Conservation (phyloP, 1,284 basidiomycete species). For the Volvariella surrecta region DNA sequence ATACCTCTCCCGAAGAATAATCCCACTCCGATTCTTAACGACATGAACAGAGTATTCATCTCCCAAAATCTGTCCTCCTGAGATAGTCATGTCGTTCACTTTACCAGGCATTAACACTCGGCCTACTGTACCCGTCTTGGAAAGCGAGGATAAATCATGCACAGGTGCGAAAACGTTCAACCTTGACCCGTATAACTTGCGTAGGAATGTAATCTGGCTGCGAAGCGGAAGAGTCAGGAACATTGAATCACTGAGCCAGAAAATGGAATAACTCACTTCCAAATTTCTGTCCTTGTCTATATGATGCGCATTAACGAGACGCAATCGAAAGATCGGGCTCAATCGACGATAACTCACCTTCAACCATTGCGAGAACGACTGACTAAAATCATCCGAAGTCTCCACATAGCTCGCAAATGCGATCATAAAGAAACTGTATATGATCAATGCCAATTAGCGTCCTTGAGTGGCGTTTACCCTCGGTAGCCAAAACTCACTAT, state of each 20-base stretch:
- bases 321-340: background rate
- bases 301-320: slow-evolving; percentile 5
- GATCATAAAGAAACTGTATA: slow-evolving; percentile 82
- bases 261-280: slow-evolving; percentile 58
- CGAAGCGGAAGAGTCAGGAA: slow-evolving; percentile 1
- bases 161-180: slow-evolving; percentile 86
- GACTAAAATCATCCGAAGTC: slow-evolving; percentile 51
- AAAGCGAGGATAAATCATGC: slow-evolving; percentile 76
- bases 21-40: slow-evolving; percentile 87
- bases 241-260: slow-evolving; percentile 4
- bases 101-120: slow-evolving; percentile 52
- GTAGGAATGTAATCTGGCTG: slow-evolving; percentile 81
- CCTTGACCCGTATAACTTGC: slow-evolving; percentile 69
- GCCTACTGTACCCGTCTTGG: slow-evolving; percentile 51
- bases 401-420: slow-evolving; percentile 92
- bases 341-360: slow-evolving; percentile 37
- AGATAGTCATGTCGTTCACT: slow-evolving; percentile 69
- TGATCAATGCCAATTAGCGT: slow-evolving; percentile 1
- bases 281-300: slow-evolving; percentile 83
- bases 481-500: slow-evolving; percentile 42
- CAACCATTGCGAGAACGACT: slow-evolving; percentile 84
- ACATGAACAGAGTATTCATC: slow-evolving; percentile 94
- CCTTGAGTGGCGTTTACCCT: slow-evolving; percentile 12
- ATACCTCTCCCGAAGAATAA: slow-evolving; percentile 83
- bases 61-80: slow-evolving; percentile 81